Evolutionary conservation across 768 basidiomycete species (phyloP), one percentile per base, ranked within the genome.

Genomic region (Termitomyces sp.): DNA sequence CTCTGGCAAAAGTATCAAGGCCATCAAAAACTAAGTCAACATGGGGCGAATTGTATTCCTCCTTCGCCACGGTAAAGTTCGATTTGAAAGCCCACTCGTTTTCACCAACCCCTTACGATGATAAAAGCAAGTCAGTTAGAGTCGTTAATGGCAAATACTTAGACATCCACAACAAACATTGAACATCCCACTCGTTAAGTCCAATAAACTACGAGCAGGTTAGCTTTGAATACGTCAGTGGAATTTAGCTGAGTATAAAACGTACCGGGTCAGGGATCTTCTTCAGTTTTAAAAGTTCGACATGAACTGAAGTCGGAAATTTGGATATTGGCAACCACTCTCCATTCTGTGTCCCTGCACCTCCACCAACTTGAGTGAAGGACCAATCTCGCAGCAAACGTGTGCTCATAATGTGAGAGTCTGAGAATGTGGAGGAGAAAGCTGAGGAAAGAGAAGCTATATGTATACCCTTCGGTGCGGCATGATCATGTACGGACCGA

Each of bases 11-110:
- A 0, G 95, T 97, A 68, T 98, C 95, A 20, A 98, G 72, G 18
- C 95, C 95, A 12, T 96, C 93, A 61, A 96, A 94, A 8, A 95
- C 79, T 18, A 98, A 75, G 69, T 95, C 93, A 33, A 80, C 75
- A 55, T 88, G 79, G 3, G 76, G 63, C 2, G 74, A 69, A 1
- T 66, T 62, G 18, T 86, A 69, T 49, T 86, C 82, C 18, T 70
- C 69, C 18, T 79, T 75, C 2, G 77, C 74, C 20, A 85, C 74
- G 5, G 71, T 67, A 67, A 97, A 88, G 1, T 68, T 74, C 4
- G 85, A 87, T 67, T 81, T 87, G 78, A 96, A 98, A 20, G 79
- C 76, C 95, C 95, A 97, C 38, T 87, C 82, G 9, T 81, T 79
- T 70, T 97, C 95, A 36, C 92, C 93, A 41, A 97, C 77, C 95